Evolutionary conservation across 2,329 filamentous ascomycete species (phyloP).

Genomic region (Thelonectria olida): DNA sequence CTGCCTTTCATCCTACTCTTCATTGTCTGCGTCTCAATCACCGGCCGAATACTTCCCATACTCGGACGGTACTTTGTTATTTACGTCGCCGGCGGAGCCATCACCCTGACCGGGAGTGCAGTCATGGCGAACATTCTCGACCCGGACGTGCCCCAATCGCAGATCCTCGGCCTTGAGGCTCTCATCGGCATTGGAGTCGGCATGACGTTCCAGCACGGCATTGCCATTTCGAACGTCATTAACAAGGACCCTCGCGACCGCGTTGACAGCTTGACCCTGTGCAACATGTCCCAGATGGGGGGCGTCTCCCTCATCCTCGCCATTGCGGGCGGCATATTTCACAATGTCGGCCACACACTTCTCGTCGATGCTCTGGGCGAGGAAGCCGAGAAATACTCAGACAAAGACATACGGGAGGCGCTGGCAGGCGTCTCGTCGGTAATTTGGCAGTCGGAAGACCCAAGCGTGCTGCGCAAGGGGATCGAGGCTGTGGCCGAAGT

Average conservation of each 20-base stretch:
- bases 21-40: slow-evolving; percentile 46
- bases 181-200: slow-evolving; percentile 45
- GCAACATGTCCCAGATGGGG: slow-evolving; percentile 46
- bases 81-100: slow-evolving; percentile 40
- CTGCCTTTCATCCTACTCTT: slow-evolving; percentile 54
- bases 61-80: slow-evolving; percentile 49
- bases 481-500: slow-evolving; percentile 18
- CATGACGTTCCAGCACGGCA: slow-evolving; percentile 43
- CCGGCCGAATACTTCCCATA: slow-evolving; percentile 49
- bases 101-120: slow-evolving; percentile 39
- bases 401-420: slow-evolving; percentile 20
- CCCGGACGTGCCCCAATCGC: slow-evolving; percentile 32
- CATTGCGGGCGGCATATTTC: slow-evolving; percentile 14
- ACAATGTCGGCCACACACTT: slow-evolving; percentile 20
- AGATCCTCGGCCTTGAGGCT: slow-evolving; percentile 43
- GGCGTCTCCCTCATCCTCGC: slow-evolving; percentile 20
- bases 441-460: slow-evolving; percentile 12
- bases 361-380: slow-evolving; percentile 16
- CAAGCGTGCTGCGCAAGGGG: not conserved
- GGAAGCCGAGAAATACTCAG: slow-evolving; percentile 5
- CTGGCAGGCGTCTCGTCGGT: slow-evolving; percentile 20
- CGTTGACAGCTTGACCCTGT: slow-evolving; percentile 44
- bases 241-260: slow-evolving; percentile 38
- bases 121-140: slow-evolving; percentile 39
- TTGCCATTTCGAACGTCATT: slow-evolving; percentile 42